A percentile compares a stretch with the other conserved stretches of the same genome.
Evolutionary conservation across 2,329 filamentous ascomycete species (phyloP).

Genomic region (Scytalidium sp.): DNA sequence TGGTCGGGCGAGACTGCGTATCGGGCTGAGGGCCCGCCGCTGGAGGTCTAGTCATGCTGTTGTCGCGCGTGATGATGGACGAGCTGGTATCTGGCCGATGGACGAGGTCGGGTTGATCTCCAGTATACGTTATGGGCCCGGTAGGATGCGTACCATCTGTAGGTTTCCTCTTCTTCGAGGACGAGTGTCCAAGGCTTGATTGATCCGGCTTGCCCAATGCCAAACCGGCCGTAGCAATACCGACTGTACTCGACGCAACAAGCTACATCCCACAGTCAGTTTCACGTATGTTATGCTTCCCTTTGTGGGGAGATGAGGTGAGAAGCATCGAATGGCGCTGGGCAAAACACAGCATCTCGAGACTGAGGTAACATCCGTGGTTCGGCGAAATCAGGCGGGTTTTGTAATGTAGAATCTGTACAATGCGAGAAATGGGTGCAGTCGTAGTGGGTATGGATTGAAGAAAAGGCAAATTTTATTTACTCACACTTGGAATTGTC

Average conservation of each 20-base stretch:
- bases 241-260: slow-evolving; percentile 32
- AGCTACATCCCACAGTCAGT: slow-evolving; percentile 23
- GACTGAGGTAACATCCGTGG: too few relatives aligned
- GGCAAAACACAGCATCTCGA: too few relatives aligned
- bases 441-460: background rate
- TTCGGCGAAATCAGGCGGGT: too few relatives aligned
- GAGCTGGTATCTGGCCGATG: slow-evolving; percentile 25
- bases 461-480: slow-evolving; percentile 9
- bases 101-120: slow-evolving; percentile 16
- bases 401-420: too few relatives aligned
- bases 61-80: slow-evolving; percentile 22
- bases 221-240: slow-evolving; percentile 29
- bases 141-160: slow-evolving; percentile 10
- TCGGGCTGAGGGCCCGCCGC: slow-evolving; percentile 13
- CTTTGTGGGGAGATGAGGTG: background rate
- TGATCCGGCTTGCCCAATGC: slow-evolving; percentile 27
- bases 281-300: background rate
- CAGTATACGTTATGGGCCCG: slow-evolving; percentile 17
- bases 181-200: slow-evolving; percentile 19
- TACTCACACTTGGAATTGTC: slow-evolving; percentile 29
- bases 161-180: slow-evolving; percentile 27
- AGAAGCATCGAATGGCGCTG: too few relatives aligned
- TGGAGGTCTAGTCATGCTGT: slow-evolving; percentile 5
- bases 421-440: background rate
- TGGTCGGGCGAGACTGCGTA: slow-evolving; percentile 10